Evolutionary conservation across 805 yeast species (phyloP).

Genomic region (Myxozyma melibiosi): DNA sequence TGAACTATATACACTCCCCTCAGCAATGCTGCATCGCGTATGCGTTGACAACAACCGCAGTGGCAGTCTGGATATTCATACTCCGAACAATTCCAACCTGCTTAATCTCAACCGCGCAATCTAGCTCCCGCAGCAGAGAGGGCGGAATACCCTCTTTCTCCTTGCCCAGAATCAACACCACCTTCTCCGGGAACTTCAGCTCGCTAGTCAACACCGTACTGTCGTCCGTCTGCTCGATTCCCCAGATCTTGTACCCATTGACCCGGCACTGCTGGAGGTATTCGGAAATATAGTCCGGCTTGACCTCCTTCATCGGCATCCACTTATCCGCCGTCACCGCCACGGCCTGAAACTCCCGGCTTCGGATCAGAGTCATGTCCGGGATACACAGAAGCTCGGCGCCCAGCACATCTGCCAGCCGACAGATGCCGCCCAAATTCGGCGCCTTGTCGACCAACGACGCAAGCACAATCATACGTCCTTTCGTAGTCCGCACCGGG

Average conservation of each 20-base stretch:
- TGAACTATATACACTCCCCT: not conserved
- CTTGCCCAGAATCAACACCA: constrained; percentile 76
- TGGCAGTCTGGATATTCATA: constrained; percentile 96
- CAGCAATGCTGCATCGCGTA: constrained; percentile 71
- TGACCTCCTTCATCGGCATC: constrained; percentile 91
- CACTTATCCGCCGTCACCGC: constrained; percentile 94
- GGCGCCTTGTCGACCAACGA: constrained; percentile 92
- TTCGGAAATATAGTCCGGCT: constrained; percentile 53
- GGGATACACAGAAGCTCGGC: constrained; percentile 79
- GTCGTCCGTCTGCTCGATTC: constrained; percentile 89
- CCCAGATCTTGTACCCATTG: constrained; percentile 85
- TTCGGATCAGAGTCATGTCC: constrained; percentile 62
- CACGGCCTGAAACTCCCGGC: constrained; percentile 77
- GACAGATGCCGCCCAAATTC: constrained; percentile 89
- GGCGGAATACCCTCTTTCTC: constrained; percentile 94
- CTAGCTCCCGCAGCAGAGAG: constrained; percentile 74
- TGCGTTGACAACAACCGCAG: constrained; percentile 92
- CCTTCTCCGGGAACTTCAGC: constrained; percentile 74
- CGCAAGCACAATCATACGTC: constrained; percentile 87
- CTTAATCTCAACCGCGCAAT: constrained; percentile 84
- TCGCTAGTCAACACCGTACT: constrained; percentile 69
- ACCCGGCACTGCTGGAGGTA: constrained; percentile 62
- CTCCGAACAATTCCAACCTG: constrained; percentile 91
- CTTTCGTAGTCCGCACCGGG: constrained; percentile 57
- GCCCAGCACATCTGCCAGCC: constrained; percentile 89